Evolutionary conservation across 1,139 yeast species (phyloP).

Genomic region (Debaryomyces subglobosus): DNA sequence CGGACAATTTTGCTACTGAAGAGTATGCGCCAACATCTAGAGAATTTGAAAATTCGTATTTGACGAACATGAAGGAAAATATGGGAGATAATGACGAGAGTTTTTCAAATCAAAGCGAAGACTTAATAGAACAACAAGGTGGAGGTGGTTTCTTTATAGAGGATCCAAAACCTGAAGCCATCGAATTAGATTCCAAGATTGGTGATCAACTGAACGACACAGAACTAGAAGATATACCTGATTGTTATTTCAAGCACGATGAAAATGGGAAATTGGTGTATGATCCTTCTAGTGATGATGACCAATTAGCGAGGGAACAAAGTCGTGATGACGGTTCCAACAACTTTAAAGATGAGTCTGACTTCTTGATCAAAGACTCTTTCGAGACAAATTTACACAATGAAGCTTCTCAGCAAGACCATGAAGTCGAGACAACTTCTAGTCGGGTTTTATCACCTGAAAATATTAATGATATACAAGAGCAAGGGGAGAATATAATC

Average conservation of each 20-base stretch:
- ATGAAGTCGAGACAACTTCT: background rate
- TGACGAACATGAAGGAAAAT: constrained; percentile 5
- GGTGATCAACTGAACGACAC: constrained; percentile 6
- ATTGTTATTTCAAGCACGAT: constrained; percentile 17
- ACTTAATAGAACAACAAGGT: constrained; percentile 12
- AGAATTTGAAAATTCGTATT: background rate
- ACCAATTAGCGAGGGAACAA: background rate
- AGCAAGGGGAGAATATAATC: background rate
- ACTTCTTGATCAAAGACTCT: background rate
- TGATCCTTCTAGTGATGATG: constrained; percentile 16
- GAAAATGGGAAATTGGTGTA: constrained; percentile 26
- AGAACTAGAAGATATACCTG: constrained; percentile 16
- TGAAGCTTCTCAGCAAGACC: background rate
- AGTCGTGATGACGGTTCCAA: background rate
- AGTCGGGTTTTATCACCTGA: background rate
- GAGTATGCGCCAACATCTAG: background rate
- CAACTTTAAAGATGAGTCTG: background rate
- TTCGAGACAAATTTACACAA: background rate
- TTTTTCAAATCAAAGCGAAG: constrained; percentile 7
- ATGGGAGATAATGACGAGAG: constrained; percentile 16
- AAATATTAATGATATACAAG: background rate
- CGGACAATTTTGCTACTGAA: background rate
- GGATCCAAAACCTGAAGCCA: background rate
- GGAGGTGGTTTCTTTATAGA: constrained; percentile 19
- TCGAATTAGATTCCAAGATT: constrained; percentile 1